Conservation (phyloP, 2,329 filamentous ascomycete species). For the Xylaria sp. region DNA sequence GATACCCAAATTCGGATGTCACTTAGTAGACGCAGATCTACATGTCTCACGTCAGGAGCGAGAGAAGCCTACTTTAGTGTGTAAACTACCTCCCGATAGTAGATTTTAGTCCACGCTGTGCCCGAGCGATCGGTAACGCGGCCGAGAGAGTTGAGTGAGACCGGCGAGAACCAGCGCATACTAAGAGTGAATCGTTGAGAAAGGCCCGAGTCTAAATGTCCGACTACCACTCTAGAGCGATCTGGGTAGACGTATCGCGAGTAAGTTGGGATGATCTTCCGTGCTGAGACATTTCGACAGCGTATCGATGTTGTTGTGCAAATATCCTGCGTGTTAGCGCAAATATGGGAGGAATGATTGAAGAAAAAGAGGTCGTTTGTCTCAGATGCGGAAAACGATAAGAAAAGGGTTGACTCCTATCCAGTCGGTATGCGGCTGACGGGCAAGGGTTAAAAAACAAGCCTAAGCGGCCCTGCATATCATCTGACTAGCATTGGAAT, state of each 20-base stretch:
- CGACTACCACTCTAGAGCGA: neutral
- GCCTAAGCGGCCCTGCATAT: constrained; percentile 16
- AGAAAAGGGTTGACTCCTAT: neutral
- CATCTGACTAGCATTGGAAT: constrained; percentile 10
- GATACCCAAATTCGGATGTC: neutral
- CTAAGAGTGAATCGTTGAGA: neutral
- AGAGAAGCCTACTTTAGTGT: neutral
- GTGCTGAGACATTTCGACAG: neutral
- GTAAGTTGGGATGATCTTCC: neutral
- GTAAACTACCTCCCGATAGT: neutral
- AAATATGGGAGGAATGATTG: no score
- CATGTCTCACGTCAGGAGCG: neutral
- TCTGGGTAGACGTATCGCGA: neutral
- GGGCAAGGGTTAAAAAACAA: neutral
- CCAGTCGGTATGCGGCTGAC: constrained; percentile 5
- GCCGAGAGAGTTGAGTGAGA: neutral
- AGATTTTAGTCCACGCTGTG: neutral
- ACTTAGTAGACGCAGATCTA: no score
- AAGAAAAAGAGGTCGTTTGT: neutral
- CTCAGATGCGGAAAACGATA: neutral
- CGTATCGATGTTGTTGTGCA: no score
- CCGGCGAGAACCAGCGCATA: neutral
- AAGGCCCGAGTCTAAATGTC: neutral
- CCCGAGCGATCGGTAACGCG: constrained; percentile 7
- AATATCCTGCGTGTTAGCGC: neutral